These are phyloP conservation scores for Metschnikowia aberdeeniae DNA, from an alignment of 805 yeast species.

Conservation along the genomic window DNA sequence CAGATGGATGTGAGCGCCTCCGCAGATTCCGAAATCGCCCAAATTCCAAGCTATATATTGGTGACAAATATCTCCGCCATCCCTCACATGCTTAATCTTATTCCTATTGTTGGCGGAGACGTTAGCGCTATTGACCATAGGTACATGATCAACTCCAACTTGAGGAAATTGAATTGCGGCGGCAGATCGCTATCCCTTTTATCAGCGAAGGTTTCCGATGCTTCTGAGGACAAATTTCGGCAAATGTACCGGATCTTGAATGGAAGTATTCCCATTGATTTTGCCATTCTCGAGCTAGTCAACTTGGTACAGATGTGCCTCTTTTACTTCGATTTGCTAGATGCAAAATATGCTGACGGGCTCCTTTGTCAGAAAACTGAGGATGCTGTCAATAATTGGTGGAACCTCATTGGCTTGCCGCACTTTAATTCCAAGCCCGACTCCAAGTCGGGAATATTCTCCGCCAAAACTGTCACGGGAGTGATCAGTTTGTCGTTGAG, in stretches of 20 bases:
- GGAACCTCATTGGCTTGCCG: constrained; percentile 66
- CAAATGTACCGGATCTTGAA: constrained; percentile 62
- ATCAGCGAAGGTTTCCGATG: constrained; percentile 62
- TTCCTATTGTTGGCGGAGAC: constrained; percentile 66
- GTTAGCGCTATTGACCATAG: constrained; percentile 45
- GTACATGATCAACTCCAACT: constrained; percentile 71
- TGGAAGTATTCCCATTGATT: constrained; percentile 48
- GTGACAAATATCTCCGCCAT: constrained; percentile 80
- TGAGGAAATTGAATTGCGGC: constrained; percentile 75
- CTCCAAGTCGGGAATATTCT: constrained; percentile 52
- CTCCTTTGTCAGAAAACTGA: constrained; percentile 75
- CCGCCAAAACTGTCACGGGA: constrained; percentile 71
- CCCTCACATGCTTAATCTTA: constrained; percentile 67
- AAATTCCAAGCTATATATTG: constrained; percentile 44
- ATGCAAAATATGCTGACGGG: constrained; percentile 75
- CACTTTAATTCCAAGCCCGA: constrained; percentile 40
- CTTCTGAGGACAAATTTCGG: constrained; percentile 76
- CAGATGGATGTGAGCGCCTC: constrained; percentile 23
- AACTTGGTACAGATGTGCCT: constrained; percentile 70
- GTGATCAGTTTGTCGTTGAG: constrained; percentile 73
- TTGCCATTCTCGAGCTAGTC: constrained; percentile 72
- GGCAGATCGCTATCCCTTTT: constrained; percentile 78
- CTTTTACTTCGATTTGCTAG: constrained; percentile 71
- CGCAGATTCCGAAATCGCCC: constrained; percentile 11
- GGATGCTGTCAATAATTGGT: constrained; percentile 71